phyloP scores from a whole-genome alignment of 495 filamentous ascomycete species.

The Amorphotheca resinae region DNA sequence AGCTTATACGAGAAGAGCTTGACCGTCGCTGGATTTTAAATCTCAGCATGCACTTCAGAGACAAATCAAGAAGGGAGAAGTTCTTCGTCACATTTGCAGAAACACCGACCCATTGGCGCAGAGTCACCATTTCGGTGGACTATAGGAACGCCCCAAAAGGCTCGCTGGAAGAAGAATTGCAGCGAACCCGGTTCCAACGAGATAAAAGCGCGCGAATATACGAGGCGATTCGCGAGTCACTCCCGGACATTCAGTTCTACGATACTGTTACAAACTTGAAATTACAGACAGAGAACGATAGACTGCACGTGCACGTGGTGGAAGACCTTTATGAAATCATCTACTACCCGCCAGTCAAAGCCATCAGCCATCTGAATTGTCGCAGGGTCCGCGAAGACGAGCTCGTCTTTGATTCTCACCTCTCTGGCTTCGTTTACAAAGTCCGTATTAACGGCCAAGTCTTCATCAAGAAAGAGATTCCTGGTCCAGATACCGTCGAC shows the following conservation, averaged over 20 bases:
- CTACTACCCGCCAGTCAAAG: constrained; percentile 62
- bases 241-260: constrained; percentile 88
- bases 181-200: constrained; percentile 66
- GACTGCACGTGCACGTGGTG: constrained; percentile 94
- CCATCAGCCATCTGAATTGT: constrained; percentile 65
- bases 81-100: constrained; percentile 96
- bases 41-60: constrained; percentile 95
- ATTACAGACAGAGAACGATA: constrained; percentile 76
- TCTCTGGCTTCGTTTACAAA: constrained; percentile 97
- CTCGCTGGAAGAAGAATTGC: constrained; percentile 77
- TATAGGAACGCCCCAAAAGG: constrained; percentile 71
- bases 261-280: constrained; percentile 94
- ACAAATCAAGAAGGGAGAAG: constrained; percentile 89
- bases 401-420: constrained; percentile 75
- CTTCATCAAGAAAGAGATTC: constrained; percentile 97
- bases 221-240: constrained; percentile 85
- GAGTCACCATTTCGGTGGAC: constrained; percentile 88
- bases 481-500: constrained; percentile 88
- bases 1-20: constrained; percentile 64
- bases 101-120: constrained; percentile 62
- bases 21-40: constrained; percentile 92
- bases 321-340: constrained; percentile 96
- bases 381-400: constrained; percentile 56
- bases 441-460: constrained; percentile 53
- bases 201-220: constrained; percentile 95